Percentiles rank a stretch among this genome's conserved stretches.
phyloP scores from a whole-genome alignment of 1,284 basidiomycete species.

The Boletus holoroseus region DNA sequence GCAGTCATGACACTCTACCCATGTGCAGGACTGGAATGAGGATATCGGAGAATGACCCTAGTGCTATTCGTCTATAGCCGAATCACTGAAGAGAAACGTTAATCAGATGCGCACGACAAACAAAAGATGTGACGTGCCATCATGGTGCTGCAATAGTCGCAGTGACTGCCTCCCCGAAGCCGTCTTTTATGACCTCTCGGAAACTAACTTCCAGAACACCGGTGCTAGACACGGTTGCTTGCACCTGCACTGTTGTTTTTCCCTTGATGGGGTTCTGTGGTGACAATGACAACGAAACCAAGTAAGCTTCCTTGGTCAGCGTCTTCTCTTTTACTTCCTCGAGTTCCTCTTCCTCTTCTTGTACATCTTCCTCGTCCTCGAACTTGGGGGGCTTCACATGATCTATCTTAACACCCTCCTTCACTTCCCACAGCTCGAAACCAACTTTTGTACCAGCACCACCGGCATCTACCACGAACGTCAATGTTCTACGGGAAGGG shows the following conservation, averaged over 20 bases:
- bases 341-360: conserved; percentile 55
- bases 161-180: conserved; percentile 27
- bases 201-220: conserved; percentile 50
- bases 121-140: conserved; percentile 4
- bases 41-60: conserved; percentile 46
- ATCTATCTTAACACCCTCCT: conserved; percentile 74
- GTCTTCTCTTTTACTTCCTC: conserved; percentile 63
- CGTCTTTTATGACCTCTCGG: conserved; percentile 43
- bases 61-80: conserved; percentile 7
- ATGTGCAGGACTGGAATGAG: conserved; percentile 48
- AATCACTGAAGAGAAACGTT: conserved; percentile 1
- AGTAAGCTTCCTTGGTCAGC: conserved; percentile 55
- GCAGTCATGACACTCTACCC: conserved; percentile 9
- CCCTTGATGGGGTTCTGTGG: conserved; percentile 48
- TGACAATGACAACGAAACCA: conserved; percentile 52
- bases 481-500: conserved; percentile 68
- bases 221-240: conserved; percentile 47
- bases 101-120: neutral
- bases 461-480: conserved; percentile 65
- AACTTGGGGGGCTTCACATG: conserved; percentile 49
- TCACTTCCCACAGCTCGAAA: conserved; percentile 86
- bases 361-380: conserved; percentile 50
- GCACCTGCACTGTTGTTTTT: conserved; percentile 57
- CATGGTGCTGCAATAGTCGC: conserved; percentile 19
- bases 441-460: conserved; percentile 50